Conservation (phyloP, 2,329 filamentous ascomycete species). For the Epichloe sp. region DNA sequence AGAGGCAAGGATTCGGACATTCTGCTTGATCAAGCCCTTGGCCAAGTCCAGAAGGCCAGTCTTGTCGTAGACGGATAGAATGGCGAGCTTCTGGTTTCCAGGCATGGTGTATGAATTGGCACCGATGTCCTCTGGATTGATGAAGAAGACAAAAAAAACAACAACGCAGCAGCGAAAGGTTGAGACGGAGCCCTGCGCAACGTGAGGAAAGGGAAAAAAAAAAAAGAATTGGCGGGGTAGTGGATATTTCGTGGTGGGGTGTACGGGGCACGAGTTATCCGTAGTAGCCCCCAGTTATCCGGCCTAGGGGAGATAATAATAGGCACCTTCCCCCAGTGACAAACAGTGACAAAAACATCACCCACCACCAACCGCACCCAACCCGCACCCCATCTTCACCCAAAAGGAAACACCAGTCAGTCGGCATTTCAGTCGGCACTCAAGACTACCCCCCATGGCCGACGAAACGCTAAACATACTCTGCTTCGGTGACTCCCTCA, state of each 20-base stretch:
- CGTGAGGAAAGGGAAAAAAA: neutral
- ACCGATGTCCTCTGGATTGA: conserved; percentile 1
- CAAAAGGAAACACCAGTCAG: too few relatives aligned
- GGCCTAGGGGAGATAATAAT: too few relatives aligned
- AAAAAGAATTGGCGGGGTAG: neutral
- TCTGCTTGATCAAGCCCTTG: conserved; percentile 76
- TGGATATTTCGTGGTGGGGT: neutral
- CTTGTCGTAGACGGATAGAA: conserved; percentile 98
- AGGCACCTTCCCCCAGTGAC: too few relatives aligned
- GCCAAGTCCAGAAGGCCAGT: conserved; percentile 86
- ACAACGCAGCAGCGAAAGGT: neutral
- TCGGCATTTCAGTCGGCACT: too few relatives aligned
- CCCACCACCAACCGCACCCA: too few relatives aligned
- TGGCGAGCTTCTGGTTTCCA: conserved; percentile 53
- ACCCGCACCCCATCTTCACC: too few relatives aligned
- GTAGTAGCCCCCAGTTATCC: too few relatives aligned
- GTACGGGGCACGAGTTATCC: too few relatives aligned
- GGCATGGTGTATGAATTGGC: conserved; percentile 20
- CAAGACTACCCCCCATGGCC: neutral
- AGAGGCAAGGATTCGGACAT: conserved; percentile 86
- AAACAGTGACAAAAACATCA: too few relatives aligned
- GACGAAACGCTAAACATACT: conserved; percentile 34
- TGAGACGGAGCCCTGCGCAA: neutral
- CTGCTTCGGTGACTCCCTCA: conserved; percentile 54
- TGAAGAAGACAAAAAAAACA: neutral